phyloP scores from a whole-genome alignment of 495 filamentous ascomycete genomes.

The Hyaloscypha hepaticicola region DNA sequence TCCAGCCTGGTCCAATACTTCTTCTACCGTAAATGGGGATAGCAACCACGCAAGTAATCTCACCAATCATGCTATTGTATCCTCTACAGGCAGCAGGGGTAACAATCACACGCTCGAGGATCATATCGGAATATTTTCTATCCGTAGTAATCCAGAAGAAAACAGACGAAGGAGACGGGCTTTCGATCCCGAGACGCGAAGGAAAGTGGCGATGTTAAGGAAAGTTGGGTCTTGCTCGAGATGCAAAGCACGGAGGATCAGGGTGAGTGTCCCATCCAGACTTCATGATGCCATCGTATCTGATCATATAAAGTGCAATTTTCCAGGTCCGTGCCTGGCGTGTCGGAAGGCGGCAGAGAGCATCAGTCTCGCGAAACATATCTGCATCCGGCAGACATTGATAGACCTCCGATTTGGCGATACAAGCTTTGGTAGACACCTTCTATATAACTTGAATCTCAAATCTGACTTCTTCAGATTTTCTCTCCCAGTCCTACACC shows the following conservation, averaged over 20 bases:
- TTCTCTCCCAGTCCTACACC: not conserved
- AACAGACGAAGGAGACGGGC: not conserved
- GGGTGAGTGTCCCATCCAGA: not conserved
- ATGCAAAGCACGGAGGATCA: not conserved
- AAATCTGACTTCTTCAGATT: not conserved
- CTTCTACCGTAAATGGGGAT: not conserved
- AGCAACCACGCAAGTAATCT: not conserved
- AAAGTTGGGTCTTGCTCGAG: not conserved
- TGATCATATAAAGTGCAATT: not conserved
- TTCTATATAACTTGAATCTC: not conserved
- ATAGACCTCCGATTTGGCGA: not conserved
- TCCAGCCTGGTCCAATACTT: not conserved
- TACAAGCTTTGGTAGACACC: not conserved
- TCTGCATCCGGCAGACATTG: not conserved
- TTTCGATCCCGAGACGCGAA: not conserved
- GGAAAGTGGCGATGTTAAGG: not conserved
- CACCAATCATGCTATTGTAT: not conserved
- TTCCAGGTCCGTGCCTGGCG: not conserved
- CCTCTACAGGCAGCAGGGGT: not conserved
- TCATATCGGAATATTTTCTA: not conserved
- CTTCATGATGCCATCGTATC: not conserved
- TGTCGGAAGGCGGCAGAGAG: slow-evolving; percentile 1
- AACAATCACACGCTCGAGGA: not conserved
- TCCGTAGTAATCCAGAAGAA: not conserved
- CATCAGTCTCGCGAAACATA: not conserved